A percentile compares a stretch with the other conserved stretches of the same genome.
phyloP scores from a whole-genome alignment of 2,329 filamentous ascomycete genomes.

The Massarina eburnea region DNA sequence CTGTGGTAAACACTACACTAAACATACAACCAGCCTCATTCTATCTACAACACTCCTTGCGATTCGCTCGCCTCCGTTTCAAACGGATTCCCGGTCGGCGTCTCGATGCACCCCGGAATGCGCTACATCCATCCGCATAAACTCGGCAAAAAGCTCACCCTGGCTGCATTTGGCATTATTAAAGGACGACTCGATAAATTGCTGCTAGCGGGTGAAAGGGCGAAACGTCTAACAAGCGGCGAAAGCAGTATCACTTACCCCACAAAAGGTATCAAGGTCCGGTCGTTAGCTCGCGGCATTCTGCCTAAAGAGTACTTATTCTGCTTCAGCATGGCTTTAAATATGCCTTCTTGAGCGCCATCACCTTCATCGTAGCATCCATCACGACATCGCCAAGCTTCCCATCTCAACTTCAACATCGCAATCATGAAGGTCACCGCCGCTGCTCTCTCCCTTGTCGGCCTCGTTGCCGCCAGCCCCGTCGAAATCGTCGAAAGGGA shows the following conservation, averaged over 20 bases:
- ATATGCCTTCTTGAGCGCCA: slow-evolving; percentile 14
- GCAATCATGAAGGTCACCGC: slow-evolving; percentile 34
- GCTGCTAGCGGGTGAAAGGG: slow-evolving; percentile 37
- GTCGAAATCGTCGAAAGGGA: slow-evolving; percentile 40
- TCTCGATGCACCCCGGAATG: slow-evolving; percentile 37
- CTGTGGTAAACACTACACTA: not conserved
- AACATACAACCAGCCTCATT: not conserved
- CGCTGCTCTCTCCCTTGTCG: slow-evolving; percentile 30
- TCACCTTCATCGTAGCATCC: slow-evolving; percentile 1
- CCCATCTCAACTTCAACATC: slow-evolving; percentile 1
- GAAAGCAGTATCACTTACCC: slow-evolving; percentile 21
- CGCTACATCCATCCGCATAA: slow-evolving; percentile 25
- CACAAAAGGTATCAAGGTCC: slow-evolving; percentile 23
- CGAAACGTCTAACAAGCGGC: slow-evolving; percentile 13
- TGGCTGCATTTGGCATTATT: slow-evolving; percentile 26
- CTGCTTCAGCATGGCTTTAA: slow-evolving; percentile 11
- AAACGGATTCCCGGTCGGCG: slow-evolving; percentile 17
- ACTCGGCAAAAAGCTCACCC: slow-evolving; percentile 22
- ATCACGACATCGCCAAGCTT: slow-evolving; percentile 11
- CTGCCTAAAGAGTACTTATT: slow-evolving; percentile 34
- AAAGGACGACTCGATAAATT: slow-evolving; percentile 33
- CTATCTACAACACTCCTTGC: slow-evolving; percentile 4
- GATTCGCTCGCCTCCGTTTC: slow-evolving; percentile 25
- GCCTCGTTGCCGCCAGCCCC: slow-evolving; percentile 38
- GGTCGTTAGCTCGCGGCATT: slow-evolving; percentile 22